A percentile compares a stretch with the other conserved stretches of the same genome.
Evolutionary conservation across 2,329 filamentous ascomycete species (phyloP).

Genomic region (Ophiostoma tasmaniense): DNA sequence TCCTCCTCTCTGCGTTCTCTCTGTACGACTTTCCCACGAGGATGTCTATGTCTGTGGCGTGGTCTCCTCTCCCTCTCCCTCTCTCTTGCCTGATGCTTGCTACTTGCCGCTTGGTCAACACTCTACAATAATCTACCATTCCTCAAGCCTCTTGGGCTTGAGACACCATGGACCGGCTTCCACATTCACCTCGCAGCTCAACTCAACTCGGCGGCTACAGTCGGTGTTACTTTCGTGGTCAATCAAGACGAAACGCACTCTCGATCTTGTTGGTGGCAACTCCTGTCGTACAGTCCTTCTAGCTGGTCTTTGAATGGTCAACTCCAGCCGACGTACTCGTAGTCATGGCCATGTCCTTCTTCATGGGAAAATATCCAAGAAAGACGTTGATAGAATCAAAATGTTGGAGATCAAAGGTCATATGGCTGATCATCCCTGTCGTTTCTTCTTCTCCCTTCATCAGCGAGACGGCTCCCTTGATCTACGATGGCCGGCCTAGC

Average conservation of each 20-base stretch:
- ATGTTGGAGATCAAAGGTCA: not conserved
- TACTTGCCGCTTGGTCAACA: not conserved
- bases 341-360: not conserved
- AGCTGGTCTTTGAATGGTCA: not conserved
- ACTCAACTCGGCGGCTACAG: not conserved
- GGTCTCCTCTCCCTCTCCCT: not conserved
- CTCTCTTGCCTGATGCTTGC: too few species aligned
- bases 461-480: not conserved
- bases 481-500: not conserved
- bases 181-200: not conserved
- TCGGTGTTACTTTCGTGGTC: not conserved
- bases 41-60: not conserved
- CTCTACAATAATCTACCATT: too few species aligned
- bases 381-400: not conserved
- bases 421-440: not conserved
- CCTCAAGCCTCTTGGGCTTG: not conserved
- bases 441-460: not conserved
- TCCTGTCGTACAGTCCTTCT: not conserved
- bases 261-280: not conserved
- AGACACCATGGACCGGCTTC: not conserved
- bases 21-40: not conserved
- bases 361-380: not conserved
- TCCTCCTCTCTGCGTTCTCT: not conserved
- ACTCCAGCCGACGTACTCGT: not conserved
- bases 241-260: not conserved